Conservation (phyloP, 768 basidiomycete genomes). For the Kondoa malvinella region DNA sequence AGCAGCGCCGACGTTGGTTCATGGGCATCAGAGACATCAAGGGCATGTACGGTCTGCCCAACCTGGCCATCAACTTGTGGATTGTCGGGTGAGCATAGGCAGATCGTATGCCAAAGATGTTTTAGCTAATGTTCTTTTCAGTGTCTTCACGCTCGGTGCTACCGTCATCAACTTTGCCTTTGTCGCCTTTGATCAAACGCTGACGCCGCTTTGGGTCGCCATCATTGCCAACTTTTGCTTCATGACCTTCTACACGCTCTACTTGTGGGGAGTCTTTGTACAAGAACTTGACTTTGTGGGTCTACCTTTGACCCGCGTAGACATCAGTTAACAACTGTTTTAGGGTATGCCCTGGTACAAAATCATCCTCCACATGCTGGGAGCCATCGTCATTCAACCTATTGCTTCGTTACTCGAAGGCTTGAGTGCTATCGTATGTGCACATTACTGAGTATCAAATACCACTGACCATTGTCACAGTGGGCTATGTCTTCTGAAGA, state of each 20-base stretch:
- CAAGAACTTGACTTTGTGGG: conserved; percentile 14
- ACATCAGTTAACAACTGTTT: conserved; percentile 21
- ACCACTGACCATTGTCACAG: background rate
- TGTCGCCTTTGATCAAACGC: conserved; percentile 28
- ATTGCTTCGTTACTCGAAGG: conserved; percentile 30
- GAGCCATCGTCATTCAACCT: conserved; percentile 27
- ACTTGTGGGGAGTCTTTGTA: conserved; percentile 27
- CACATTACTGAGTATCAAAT: conserved; percentile 17
- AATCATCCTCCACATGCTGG: conserved; percentile 24
- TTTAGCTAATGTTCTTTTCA: conserved; percentile 5
- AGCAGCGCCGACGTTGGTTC: conserved; percentile 32
- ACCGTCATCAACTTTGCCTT: conserved; percentile 30
- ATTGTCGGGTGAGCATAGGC: conserved; percentile 18
- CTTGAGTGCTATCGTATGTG: conserved; percentile 27
- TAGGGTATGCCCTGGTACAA: conserved; percentile 28
- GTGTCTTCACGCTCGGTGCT: conserved; percentile 29
- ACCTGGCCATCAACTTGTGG: conserved; percentile 30
- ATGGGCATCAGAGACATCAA: conserved; percentile 27
- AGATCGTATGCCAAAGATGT: background rate
- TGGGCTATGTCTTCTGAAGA: background rate
- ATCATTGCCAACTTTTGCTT: conserved; percentile 30
- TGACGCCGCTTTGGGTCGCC: conserved; percentile 30
- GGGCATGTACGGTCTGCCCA: conserved; percentile 29
- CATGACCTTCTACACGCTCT: conserved; percentile 26
- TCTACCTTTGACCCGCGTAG: background rate